Evolutionary conservation across 306 rosid species (phyloP).

Genomic region (Lotus japonicus): DNA sequence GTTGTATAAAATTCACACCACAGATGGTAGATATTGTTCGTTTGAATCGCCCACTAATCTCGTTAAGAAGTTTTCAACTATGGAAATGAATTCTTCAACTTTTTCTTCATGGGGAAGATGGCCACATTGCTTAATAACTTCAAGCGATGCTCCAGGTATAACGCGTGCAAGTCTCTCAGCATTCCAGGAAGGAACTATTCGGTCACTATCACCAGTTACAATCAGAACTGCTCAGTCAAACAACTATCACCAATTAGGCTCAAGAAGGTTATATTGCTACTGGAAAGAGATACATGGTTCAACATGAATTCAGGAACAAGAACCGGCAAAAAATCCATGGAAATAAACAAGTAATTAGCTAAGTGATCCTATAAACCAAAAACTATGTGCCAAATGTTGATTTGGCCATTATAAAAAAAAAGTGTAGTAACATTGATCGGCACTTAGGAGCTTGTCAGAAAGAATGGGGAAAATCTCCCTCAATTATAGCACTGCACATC

Average conservation of each 20-base stretch:
- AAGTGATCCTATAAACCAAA: conserved; percentile 9
- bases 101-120: conserved; percentile 95
- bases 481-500: too few species aligned
- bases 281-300: background rate
- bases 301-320: background rate
- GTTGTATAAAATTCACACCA: conserved; percentile 15
- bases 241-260: conserved; percentile 11
- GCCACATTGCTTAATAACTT: conserved; percentile 75
- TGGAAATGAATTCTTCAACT: conserved; percentile 59
- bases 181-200: conserved; percentile 82
- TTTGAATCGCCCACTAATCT: conserved; percentile 32
- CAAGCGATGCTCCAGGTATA: conserved; percentile 68
- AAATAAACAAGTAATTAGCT: background rate
- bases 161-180: conserved; percentile 73
- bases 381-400: background rate
- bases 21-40: conserved; percentile 31
- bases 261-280: background rate
- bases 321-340: background rate
- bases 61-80: conserved; percentile 65
- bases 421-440: background rate
- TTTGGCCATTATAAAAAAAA: background rate
- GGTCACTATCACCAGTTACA: conserved; percentile 79
- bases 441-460: background rate
- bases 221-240: conserved; percentile 61
- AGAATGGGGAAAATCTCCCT: too few species aligned